Evolutionary conservation across 202 grass and related monocot genomes (phyloP).

Genomic region (Bolboschoenoplectus hybrid): DNA sequence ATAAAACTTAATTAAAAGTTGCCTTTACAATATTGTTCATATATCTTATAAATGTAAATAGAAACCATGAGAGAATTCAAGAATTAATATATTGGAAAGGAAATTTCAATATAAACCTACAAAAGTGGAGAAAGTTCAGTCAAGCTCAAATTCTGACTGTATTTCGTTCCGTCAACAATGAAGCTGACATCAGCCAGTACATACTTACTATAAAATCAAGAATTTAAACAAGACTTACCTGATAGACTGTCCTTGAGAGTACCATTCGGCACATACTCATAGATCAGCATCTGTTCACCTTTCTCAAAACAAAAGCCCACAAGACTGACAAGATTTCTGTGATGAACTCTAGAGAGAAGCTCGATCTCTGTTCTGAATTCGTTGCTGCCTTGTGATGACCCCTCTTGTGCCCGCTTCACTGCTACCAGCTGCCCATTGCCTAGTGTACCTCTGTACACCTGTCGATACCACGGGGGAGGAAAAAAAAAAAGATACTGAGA

Average conservation of each 20-base stretch:
- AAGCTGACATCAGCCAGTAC: background rate
- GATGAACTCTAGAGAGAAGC: constrained; percentile 75
- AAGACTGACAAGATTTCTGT: constrained; percentile 73
- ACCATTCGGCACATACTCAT: constrained; percentile 76
- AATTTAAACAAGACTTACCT: constrained; percentile 39
- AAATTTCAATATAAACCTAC: background rate
- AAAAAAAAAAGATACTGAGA: constrained; percentile 4
- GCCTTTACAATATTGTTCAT: background rate
- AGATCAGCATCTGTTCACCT: constrained; percentile 74
- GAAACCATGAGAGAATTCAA: background rate
- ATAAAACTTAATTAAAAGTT: background rate
- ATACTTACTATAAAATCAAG: background rate
- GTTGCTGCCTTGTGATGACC: constrained; percentile 56
- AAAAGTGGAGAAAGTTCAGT: background rate
- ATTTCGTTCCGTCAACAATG: background rate
- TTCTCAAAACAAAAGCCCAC: constrained; percentile 78
- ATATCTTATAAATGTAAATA: background rate
- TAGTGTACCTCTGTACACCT: constrained; percentile 70
- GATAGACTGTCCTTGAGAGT: constrained; percentile 75
- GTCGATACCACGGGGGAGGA: background rate
- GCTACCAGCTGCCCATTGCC: constrained; percentile 66
- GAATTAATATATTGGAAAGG: background rate
- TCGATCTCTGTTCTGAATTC: constrained; percentile 82
- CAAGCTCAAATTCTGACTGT: background rate
- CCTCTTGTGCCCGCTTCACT: constrained; percentile 66